phyloP scores from a whole-genome alignment of 305 asterid species.

The Caryopteris hybrid region DNA sequence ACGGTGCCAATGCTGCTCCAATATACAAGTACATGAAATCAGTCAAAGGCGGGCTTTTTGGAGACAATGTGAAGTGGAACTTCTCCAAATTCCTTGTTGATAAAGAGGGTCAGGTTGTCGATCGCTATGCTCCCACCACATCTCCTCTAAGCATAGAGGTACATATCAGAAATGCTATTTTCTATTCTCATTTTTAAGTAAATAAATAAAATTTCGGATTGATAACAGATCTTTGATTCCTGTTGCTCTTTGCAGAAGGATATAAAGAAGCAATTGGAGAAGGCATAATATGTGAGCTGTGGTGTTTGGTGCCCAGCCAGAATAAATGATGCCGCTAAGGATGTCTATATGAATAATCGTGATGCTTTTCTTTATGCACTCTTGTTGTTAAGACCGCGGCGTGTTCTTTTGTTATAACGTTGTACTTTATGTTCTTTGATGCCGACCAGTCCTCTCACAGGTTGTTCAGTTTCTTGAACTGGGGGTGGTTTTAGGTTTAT shows the following conservation, averaged over 20 bases:
- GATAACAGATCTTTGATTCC: not conserved
- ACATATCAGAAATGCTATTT: not conserved
- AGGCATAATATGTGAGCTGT: conserved; percentile 23
- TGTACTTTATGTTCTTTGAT: not conserved
- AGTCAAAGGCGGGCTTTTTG: conserved; percentile 70
- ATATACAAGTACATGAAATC: conserved; percentile 77
- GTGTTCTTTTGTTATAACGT: not conserved
- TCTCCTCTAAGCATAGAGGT: conserved; percentile 94
- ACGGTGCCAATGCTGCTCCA: conserved; percentile 74
- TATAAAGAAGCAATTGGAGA: conserved; percentile 67
- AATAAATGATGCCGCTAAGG: conserved; percentile 1
- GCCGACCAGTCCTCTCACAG: not conserved
- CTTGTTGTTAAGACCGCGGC: not conserved
- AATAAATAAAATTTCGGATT: not conserved
- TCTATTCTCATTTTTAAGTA: not conserved
- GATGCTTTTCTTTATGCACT: not conserved
- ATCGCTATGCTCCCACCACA: conserved; percentile 93
- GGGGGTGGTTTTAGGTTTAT: too few species aligned
- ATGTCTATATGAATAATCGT: not conserved
- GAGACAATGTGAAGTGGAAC: conserved; percentile 81
- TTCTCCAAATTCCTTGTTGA: conserved; percentile 70
- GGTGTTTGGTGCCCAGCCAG: not conserved
- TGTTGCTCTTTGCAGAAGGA: conserved; percentile 49
- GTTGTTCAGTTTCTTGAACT: not conserved
- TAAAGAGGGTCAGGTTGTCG: conserved; percentile 71